These are phyloP conservation scores for Triticum turgidum DNA, from an alignment of 176 grass and related monocot species.

Conservation along the genomic window DNA sequence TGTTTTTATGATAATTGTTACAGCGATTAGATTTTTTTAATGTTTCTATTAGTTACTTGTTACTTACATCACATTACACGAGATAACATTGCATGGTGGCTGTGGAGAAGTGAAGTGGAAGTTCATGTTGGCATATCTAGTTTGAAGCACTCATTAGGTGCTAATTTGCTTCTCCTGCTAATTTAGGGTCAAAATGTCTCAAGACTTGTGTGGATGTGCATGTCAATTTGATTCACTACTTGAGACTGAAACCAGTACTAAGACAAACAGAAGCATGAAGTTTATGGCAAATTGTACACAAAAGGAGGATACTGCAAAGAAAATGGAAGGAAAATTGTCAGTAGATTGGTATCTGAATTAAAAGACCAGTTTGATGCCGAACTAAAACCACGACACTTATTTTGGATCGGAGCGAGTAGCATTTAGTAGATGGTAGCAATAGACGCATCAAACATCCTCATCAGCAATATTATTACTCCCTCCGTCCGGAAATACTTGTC, in stretches of 20 bases:
- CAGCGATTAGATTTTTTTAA: not conserved
- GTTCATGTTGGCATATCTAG: constrained; percentile 21
- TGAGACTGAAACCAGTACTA: not conserved
- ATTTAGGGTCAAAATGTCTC: not conserved
- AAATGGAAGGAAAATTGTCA: not conserved
- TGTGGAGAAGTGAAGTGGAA: not conserved
- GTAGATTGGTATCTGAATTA: constrained; percentile 7
- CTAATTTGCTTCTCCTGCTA: not conserved
- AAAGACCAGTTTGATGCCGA: not conserved
- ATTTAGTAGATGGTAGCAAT: not conserved
- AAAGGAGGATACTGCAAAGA: not conserved
- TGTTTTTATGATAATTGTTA: constrained; percentile 6
- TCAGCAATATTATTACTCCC: not conserved
- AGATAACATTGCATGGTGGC: not conserved
- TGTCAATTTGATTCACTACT: constrained; percentile 4
- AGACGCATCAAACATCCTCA: not conserved
- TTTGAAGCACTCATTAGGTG: not conserved
- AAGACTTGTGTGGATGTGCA: not conserved
- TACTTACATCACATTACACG: not conserved
- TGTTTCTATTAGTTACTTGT: not conserved
- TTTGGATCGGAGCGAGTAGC: too few relatives aligned
- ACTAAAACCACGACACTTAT: too few relatives aligned
- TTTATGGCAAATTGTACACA: not conserved
- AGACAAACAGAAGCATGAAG: not conserved
- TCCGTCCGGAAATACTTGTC: too few relatives aligned